Evolutionary conservation across 352 stramenopile genomes (phyloP), one percentile per base, ranked within the genome.

Genomic region (Phytophthora meadii): DNA sequence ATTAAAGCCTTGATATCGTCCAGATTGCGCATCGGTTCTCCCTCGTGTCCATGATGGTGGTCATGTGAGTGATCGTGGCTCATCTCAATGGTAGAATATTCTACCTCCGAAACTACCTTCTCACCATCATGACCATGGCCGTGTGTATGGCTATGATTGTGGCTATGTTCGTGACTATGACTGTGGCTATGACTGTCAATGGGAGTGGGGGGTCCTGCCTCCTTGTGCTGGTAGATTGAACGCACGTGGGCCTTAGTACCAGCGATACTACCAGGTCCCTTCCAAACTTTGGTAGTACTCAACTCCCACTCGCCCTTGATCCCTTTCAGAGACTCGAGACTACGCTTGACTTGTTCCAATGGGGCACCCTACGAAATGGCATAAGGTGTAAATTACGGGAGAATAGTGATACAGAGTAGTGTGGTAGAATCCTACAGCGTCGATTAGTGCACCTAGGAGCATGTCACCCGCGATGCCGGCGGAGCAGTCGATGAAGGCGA

Each of bases 1-100:
- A 99, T 82, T 68, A 99, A 90, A 45, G 68, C 42, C 28, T 84
- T 77, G 53, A 99, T 99, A 65, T 94, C 71, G 24, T 82, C 69
- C 28, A 99, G 70, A 68, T 98, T 98, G 32, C 97, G 92, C 64
- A 98, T 85, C 8, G 84, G 78, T 60, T 97, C 92, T 28, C 44
- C 37, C 14, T 22, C 52, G 10, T 82, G 70, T 0, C 70, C 50
- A 55, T 80, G 75, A 17, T 65, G 30, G 36, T 82, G 65, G 3
- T 60, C 59, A 37, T 66, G 56, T 3, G 48, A 57, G 24, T 74
- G 58, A 4, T 63, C 41, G 42, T 79, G 71, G 34, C 34, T 57
- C 60, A 75, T 68, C 27, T 68, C 50, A 5, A 69, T n/a, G 7
- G 19, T 24, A 24, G 17, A 36, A 44, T 56, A 19, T 6, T 60